Evolutionary conservation across 345 rosid genomes (phyloP).

Genomic region (Pistacia vera): DNA sequence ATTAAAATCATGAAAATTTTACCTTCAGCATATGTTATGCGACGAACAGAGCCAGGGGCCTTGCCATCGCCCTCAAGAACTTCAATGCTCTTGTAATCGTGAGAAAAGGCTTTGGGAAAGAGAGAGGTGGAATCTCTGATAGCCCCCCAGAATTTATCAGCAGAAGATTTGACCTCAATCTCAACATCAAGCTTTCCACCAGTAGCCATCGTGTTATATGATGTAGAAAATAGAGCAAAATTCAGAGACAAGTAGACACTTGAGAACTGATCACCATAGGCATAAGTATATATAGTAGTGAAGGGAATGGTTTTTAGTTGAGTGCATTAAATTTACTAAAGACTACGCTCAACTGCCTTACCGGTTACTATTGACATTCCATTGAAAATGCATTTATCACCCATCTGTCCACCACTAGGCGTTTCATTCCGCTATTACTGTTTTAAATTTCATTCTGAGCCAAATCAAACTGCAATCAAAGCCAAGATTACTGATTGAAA

Average conservation of each 20-base stretch:
- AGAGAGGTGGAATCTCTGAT: slow-evolving; percentile 65
- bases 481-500: neutral
- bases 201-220: slow-evolving; percentile 46
- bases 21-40: slow-evolving; percentile 72
- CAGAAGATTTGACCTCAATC: slow-evolving; percentile 66
- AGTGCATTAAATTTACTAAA: slow-evolving; percentile 30
- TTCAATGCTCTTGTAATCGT: slow-evolving; percentile 79
- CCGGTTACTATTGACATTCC: neutral
- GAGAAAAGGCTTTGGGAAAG: slow-evolving; percentile 70
- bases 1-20: neutral
- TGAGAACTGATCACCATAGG: neutral
- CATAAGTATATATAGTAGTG: slow-evolving; percentile 17
- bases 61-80: slow-evolving; percentile 87
- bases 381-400: neutral
- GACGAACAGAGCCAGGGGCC: slow-evolving; percentile 73
- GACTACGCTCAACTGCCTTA: slow-evolving; percentile 30
- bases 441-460: neutral
- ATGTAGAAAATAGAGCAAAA: neutral
- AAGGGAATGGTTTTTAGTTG: neutral
- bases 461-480: neutral
- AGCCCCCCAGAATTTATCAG: slow-evolving; percentile 64
- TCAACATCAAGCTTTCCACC: slow-evolving; percentile 68
- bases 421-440: neutral
- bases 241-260: neutral
- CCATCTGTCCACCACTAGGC: neutral